Evolutionary conservation across 129 eudicot species (phyloP).

Genomic region (Tanacetum coccineum): DNA sequence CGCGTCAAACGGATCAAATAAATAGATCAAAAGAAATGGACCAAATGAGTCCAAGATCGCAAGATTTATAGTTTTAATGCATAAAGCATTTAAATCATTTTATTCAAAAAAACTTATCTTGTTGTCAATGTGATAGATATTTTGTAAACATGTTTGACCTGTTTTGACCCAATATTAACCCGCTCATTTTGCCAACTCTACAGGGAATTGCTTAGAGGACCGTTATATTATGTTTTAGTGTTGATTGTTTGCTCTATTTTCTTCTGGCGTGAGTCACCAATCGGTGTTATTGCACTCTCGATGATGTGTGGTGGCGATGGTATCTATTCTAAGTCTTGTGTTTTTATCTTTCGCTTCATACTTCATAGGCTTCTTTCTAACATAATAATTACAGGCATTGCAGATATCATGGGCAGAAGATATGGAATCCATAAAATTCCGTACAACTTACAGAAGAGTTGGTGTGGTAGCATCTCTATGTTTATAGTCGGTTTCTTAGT

Average conservation of each 20-base stretch:
- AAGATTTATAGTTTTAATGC: too few species aligned
- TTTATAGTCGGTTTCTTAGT: slow-evolving; percentile 72
- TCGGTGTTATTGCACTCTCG: slow-evolving; percentile 72
- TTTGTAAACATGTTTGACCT: background rate
- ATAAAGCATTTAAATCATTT: too few species aligned
- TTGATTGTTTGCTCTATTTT: slow-evolving; percentile 55
- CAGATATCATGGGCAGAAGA: slow-evolving; percentile 95
- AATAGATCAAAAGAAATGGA: too few species aligned
- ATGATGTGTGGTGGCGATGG: slow-evolving; percentile 99
- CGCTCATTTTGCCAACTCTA: background rate
- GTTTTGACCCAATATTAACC: background rate
- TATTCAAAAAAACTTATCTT: too few species aligned
- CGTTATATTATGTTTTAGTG: slow-evolving; percentile 76
- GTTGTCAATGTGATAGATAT: background rate
- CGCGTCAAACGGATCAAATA: background rate
- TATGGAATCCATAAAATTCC: slow-evolving; percentile 76
- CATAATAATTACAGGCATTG: slow-evolving; percentile 53
- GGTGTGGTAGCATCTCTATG: slow-evolving; percentile 97
- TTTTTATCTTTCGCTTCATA: slow-evolving; percentile 8
- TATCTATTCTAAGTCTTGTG: slow-evolving; percentile 28
- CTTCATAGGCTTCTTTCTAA: slow-evolving; percentile 21
- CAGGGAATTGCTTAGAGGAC: slow-evolving; percentile 97
- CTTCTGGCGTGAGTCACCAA: slow-evolving; percentile 95
- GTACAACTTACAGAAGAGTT: slow-evolving; percentile 74
- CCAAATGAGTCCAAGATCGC: background rate